Evolutionary conservation across 1,284 basidiomycete species (phyloP), one percentile per base, ranked within the genome.

Genomic region (Cryptococcus sp.): DNA sequence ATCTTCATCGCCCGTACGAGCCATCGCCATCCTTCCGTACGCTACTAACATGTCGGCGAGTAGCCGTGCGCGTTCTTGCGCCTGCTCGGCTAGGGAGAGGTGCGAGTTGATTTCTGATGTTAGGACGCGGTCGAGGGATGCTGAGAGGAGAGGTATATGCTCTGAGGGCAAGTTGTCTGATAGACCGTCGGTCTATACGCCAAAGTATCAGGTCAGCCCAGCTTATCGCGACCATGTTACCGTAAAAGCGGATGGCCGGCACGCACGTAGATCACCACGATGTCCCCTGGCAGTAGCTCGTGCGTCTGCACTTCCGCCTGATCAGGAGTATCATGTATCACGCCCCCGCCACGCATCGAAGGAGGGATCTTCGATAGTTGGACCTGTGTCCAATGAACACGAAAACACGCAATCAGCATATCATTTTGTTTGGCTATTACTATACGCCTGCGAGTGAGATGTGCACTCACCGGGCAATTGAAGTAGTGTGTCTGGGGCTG

Each of bases 121-220:
- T 23, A 72, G 64, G 19, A 72, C 61, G 44, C 63, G 61, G 15
- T 64, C 62, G 4, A 53, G 39, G 42, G 68, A 56, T 13, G 80
- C 71, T 19, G 67, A 54, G 5, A 79, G 68, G 31, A 72, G 62
- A 15, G 78, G 69, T n/a, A 80, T 64, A 57, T 81, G 79, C 27
- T 71, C 56, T 1, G 71, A 56, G 35, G 80, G 80, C 46, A 83
- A 77, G 66, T 85, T 85, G 67, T 85, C 84, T 45, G 77, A 78
- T 45, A 83, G 71, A 0, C 84, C 84, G 66, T 85, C 84, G n/a
- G 83, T 84, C 69, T 80, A 62, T 3, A 15, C 5, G 16, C 19
- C 39, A 27, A 15, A 52, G 42, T 25, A 25, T 11, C 19, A 40
- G n/a, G 48, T 54, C 17, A 45, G 49, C 25, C 51, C 27, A 50